Percentiles rank a stretch among this genome's conserved stretches.
Conservation (phyloP, 768 basidiomycete species). For the Tylopilus subfusipes region DNA sequence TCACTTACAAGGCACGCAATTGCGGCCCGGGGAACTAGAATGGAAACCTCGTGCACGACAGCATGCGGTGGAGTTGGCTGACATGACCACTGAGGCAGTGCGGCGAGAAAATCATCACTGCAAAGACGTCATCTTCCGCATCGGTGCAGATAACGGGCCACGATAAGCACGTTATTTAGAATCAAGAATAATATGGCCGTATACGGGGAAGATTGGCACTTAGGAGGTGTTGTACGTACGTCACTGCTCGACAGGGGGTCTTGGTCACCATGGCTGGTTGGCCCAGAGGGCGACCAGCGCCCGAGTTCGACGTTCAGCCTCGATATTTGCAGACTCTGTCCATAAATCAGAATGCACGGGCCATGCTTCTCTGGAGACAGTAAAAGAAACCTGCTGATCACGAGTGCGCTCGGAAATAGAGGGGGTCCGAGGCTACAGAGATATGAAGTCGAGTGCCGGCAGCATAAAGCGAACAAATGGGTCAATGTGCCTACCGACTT, state of each 20-base stretch:
- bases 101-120: conserved; percentile 20
- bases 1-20: conserved; percentile 10
- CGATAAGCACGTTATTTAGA: conserved; percentile 8
- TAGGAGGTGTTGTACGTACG: not conserved
- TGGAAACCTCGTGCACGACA: conserved; percentile 20
- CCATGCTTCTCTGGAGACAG: conserved; percentile 6
- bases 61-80: conserved; percentile 14
- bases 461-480: not conserved
- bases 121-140: conserved; percentile 19
- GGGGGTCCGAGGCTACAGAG: conserved; percentile 17
- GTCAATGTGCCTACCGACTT: not conserved
- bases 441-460: conserved; percentile 12
- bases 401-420: conserved; percentile 16
- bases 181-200: not conserved
- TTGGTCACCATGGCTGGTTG: not conserved
- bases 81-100: conserved; percentile 7
- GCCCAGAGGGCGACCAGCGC: not conserved
- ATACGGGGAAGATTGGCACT: not conserved
- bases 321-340: not conserved
- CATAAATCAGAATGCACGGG: not conserved
- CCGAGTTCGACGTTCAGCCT: no score
- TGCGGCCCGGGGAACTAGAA: conserved; percentile 19
- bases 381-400: conserved; percentile 1
- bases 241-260: not conserved
- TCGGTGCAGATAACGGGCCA: conserved; percentile 8